Base-by-base conservation (phyloP, 148 eudicot species). In the Vaccinium vitisidaea region DNA sequence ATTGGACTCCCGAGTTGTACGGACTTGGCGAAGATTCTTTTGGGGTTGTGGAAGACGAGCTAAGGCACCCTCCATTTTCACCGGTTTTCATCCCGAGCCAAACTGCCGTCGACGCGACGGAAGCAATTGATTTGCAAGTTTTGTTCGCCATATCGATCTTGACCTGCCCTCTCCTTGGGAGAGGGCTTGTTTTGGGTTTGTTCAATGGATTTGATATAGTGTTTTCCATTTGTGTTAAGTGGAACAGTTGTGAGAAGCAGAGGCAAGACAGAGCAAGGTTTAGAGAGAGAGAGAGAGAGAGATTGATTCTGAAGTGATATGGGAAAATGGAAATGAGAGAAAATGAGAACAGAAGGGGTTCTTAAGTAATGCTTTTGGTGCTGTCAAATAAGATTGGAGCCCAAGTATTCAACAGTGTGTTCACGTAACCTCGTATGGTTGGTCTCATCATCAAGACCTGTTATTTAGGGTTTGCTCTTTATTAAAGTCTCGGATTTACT, bases 101-200 rank as follows among this genome's bases (percentile, higher is more conserved):
- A 19, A 2, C 52, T 0, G 14, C 52, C 75, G 23, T n/a, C 4
- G 83, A 71, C n/a, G 18, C 50, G 5, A 76, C 81, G 0, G 83
- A 80, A 27, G n/a, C 69, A 13, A 63, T 21, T 80, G 69, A 87
- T 80, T 80, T 77, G 21, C 78, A 25, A 2, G 56, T n/a, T 32
- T 63, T 55, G 14, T 30, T 52, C n/a, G 75, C 6, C 8, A 81
- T 39, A 25, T 67, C 84, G 58, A 30, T 61, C 83, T 75, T 87
- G 77, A 87, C 46, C 36, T 87, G 82, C 1, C 86, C 88, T 67
- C 88, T 84, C 36, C 73, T 65, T 13, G 82, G 88, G 39, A 86
- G 80, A 23, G 25, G 82, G 8, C 5, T 80, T 49, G 21, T 58
- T 10, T 48, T 80, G 84, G 52, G 30, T 9, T 80, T 86, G 54